phyloP scores from a whole-genome alignment of 1,139 yeast genomes.

The Torulaspora globosa region DNA sequence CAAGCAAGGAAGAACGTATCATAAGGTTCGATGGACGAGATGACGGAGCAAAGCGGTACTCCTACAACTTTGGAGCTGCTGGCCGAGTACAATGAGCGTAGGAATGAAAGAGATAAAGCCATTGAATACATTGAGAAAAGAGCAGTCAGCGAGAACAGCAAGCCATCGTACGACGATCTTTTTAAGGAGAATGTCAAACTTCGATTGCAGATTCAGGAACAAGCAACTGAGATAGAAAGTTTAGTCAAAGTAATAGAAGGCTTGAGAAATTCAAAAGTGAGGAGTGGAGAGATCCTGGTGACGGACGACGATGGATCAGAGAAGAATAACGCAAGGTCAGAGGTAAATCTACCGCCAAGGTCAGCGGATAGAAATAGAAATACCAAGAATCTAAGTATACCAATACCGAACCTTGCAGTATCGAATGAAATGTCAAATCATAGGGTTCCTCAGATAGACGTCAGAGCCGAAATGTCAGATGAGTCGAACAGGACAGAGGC shows the following conservation, averaged over 20 bases:
- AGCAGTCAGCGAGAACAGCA: conserved; percentile 14
- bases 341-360: conserved; percentile 30
- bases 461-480: neutral
- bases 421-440: neutral
- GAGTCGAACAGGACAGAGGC: neutral
- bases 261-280: conserved; percentile 12
- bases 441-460: conserved; percentile 6
- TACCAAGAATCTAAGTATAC: conserved; percentile 18
- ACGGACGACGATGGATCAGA: conserved; percentile 17
- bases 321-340: conserved; percentile 11
- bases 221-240: conserved; percentile 28
- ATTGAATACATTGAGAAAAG: conserved; percentile 29
- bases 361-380: conserved; percentile 31
- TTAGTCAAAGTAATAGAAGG: conserved; percentile 24
- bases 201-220: conserved; percentile 27
- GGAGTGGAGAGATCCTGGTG: conserved; percentile 6
- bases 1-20: neutral
- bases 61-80: conserved; percentile 29
- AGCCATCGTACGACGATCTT: conserved; percentile 32
- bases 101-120: conserved; percentile 27
- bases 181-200: conserved; percentile 33
- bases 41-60: conserved; percentile 12
- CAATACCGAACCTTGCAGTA: conserved; percentile 2
- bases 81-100: conserved; percentile 31
- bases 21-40: neutral